Evolutionary conservation across 805 yeast species (phyloP).

Genomic region (Lipomyces yamadae): DNA sequence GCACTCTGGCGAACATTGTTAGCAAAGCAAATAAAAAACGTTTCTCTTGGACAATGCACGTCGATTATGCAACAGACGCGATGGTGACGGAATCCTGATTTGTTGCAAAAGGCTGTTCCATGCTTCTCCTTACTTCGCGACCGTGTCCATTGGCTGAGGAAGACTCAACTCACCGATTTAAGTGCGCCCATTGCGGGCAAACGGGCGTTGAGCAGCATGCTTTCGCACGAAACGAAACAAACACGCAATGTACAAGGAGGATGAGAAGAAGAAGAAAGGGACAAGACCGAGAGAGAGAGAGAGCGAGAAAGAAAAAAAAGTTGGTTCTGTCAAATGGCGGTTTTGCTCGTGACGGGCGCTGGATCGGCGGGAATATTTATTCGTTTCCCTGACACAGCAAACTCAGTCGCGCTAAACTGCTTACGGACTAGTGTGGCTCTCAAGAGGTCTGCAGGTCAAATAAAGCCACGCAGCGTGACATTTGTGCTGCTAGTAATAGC

Average conservation of each 20-base stretch:
- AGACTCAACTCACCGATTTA: conserved; percentile 26
- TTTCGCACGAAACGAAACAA: background rate
- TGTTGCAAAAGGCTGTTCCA: background rate
- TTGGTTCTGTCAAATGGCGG: background rate
- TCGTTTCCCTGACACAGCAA: background rate
- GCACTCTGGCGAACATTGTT: background rate
- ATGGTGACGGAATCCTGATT: background rate
- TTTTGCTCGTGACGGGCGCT: background rate
- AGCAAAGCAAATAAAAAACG: background rate
- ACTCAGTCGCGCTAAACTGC: conserved; percentile 4
- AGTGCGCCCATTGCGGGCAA: conserved; percentile 25
- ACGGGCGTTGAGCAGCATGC: conserved; percentile 30
- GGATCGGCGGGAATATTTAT: conserved; percentile 14
- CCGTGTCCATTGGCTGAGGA: no score
- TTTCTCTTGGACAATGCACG: background rate
- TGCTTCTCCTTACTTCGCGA: no score
- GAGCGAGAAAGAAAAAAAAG: background rate
- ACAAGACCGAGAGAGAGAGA: background rate
- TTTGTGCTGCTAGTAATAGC: conserved; percentile 3
- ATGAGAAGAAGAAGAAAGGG: conserved; percentile 1
- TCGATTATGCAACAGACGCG: background rate
- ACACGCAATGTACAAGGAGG: conserved; percentile 1
- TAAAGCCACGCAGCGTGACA: conserved; percentile 16
- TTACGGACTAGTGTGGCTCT: conserved; percentile 1
- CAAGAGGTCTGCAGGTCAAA: conserved; percentile 25